Evolutionary conservation across 352 stramenopile genomes (phyloP).

Genomic region (Phytopythium chamaehyphon): DNA sequence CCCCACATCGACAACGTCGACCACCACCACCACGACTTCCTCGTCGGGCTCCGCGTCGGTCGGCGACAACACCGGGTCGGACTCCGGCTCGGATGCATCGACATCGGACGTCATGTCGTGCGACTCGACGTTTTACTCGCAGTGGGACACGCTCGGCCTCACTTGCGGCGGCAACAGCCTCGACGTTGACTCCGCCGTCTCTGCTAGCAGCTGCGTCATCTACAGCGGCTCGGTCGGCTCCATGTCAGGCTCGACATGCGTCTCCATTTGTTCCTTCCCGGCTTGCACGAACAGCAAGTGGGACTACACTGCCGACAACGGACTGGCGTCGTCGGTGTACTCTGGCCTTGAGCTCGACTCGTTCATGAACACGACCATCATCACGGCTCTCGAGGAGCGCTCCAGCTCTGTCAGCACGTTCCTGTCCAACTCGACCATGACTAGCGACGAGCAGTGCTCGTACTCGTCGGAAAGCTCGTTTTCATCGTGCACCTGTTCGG

Average conservation of each 20-base stretch:
- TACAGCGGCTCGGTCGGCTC: conserved; percentile 62
- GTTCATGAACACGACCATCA: conserved; percentile 51
- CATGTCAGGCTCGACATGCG: conserved; percentile 49
- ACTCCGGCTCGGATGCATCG: conserved; percentile 8
- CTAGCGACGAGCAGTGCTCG: conserved; percentile 49
- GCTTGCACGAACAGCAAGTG: conserved; percentile 52
- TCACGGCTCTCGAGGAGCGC: conserved; percentile 29
- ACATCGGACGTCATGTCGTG: conserved; percentile 47
- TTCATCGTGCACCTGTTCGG: conserved; percentile 60
- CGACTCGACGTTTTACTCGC: conserved; percentile 75
- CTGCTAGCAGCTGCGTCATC: conserved; percentile 58
- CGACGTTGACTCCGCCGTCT: conserved; percentile 47
- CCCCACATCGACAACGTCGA: conserved; percentile 6
- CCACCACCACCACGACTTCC: conserved; percentile 5
- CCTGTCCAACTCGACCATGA: conserved; percentile 59
- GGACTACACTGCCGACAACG: conserved; percentile 58
- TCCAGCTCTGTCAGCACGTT: conserved; percentile 41
- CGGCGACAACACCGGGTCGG: conserved; percentile 3
- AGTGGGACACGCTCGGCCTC: conserved; percentile 65
- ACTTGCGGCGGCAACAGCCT: conserved; percentile 46
- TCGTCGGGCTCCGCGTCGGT: conserved; percentile 5
- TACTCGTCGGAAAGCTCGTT: conserved; percentile 67
- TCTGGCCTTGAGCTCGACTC: conserved; percentile 35
- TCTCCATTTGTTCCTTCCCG: conserved; percentile 80
- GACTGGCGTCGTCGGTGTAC: conserved; percentile 68